A percentile compares a stretch with the other conserved stretches of the same genome.
Conservation (phyloP, 192 early-diverging fungal species). For the Diversispora epigaea region DNA sequence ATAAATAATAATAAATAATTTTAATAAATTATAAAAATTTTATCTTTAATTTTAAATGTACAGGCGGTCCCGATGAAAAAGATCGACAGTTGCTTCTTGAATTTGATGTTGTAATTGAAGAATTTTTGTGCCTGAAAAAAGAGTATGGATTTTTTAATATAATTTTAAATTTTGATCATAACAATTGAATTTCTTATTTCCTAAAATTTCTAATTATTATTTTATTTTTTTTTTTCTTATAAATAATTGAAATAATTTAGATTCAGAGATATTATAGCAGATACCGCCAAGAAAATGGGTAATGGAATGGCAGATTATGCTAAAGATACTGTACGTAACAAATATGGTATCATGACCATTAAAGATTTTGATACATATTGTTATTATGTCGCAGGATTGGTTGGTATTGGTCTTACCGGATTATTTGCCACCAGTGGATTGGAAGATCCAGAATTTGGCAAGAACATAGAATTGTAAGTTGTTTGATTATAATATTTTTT, state of each 20-base stretch:
- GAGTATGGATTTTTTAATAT: background rate
- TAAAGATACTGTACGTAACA: conserved; percentile 48
- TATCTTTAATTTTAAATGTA: background rate
- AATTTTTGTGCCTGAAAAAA: conserved; percentile 76
- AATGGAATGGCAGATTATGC: conserved; percentile 93
- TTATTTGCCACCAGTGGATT: conserved; percentile 88
- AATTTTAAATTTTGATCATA: too few relatives aligned
- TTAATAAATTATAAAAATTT: background rate
- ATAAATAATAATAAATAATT: background rate
- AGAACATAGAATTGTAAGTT: conserved; percentile 46
- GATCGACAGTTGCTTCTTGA: conserved; percentile 87
- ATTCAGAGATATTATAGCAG: conserved; percentile 84
- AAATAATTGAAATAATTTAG: conserved; percentile 37
- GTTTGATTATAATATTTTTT: background rate
- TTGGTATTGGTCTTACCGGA: conserved; percentile 88
- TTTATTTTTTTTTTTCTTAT: background rate
- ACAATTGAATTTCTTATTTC: conserved; percentile 35
- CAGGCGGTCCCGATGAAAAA: conserved; percentile 89
- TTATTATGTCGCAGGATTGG: conserved; percentile 97
- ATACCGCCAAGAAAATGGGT: conserved; percentile 92
- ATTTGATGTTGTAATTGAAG: conserved; percentile 86
- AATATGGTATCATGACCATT: conserved; percentile 60
- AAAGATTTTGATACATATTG: conserved; percentile 96
- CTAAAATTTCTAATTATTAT: background rate
- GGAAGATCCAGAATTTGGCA: conserved; percentile 62